Conservation (phyloP, 73 alveolate genomes). For the Paramecium sexaurelia region DNA sequence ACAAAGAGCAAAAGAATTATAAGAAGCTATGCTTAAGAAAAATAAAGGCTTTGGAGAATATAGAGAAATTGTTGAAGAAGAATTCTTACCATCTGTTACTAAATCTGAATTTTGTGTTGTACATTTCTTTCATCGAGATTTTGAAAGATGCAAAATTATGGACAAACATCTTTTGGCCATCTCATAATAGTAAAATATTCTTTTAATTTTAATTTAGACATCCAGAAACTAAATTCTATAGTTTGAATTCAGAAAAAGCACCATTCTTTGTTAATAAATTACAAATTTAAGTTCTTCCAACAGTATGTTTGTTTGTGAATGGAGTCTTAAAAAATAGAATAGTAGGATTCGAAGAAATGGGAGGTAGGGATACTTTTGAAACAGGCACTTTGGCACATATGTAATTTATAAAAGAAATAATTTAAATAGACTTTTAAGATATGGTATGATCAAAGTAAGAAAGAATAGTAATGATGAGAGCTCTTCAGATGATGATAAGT, state of each 20-base stretch:
- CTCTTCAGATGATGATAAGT: conserved; percentile 71
- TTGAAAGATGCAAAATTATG: conserved; percentile 96
- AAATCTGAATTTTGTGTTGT: conserved; percentile 85
- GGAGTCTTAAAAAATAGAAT: conserved; percentile 93
- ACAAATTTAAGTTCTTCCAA: conserved; percentile 93
- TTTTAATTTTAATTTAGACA: conserved; percentile 62
- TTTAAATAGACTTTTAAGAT: conserved; percentile 57
- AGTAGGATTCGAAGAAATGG: conserved; percentile 95
- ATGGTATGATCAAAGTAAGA: conserved; percentile 77
- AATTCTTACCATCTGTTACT: conserved; percentile 92
- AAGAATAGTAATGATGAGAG: conserved; percentile 75
- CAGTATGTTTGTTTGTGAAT: conserved; percentile 86
- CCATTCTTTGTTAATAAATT: conserved; percentile 96
- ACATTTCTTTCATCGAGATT: conserved; percentile 97
- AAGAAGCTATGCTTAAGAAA: conserved; percentile 78
- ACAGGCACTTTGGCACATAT: conserved; percentile 77
- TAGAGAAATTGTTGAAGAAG: conserved; percentile 94
- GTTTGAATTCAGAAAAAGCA: conserved; percentile 93
- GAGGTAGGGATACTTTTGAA: conserved; percentile 90
- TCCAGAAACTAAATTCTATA: conserved; percentile 89
- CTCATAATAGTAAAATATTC: conserved; percentile 70
- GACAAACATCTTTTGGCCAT: conserved; percentile 91
- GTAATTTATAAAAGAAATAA: background rate
- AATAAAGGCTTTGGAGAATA: conserved; percentile 93
- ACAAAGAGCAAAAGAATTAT: conserved; percentile 76